Base-by-base conservation (phyloP, 2,329 filamentous ascomycete genomes). In the Fusarium clavum region DNA sequence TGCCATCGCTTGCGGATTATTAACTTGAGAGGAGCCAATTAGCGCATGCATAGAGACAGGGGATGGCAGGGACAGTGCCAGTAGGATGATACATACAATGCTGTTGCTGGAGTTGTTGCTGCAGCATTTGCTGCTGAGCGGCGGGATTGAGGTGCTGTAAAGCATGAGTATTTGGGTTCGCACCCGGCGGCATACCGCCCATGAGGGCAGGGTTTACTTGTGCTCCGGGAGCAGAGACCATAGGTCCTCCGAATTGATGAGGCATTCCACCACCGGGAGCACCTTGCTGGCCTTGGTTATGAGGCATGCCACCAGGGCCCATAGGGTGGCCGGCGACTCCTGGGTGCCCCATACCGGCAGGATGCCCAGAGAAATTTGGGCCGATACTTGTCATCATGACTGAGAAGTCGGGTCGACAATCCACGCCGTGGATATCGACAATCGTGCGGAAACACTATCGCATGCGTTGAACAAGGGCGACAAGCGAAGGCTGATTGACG, bases 131-230 rank as follows among this genome's bases (percentile, higher is more conserved):
- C 64, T 83, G 82, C 74, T 86, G 85, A 55, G 82, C 84, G 41
- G 91, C 84, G 44, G 91, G 90, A 76, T 85, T 92, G 57, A 94
- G 78, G 77, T 94, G 92, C 76, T 91, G 90, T 74, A 94, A 81
- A 20, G 90, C 90, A 80, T 93, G 91, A 64, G 88, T 86, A 79
- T 89, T 91, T 62, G 88, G 88, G 57, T 84, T 86, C 70, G 84
- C 85, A 66, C 91, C 88, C 30, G 90, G 91, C 69, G 91, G 91
- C 89, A 94, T 93, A 61, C 87, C 90, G 70, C 83, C 87, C 91
- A 94, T 93, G 85, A 94, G 88, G 60, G 89, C 88, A 75, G 92
- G 90, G 77, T 89, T 92, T 71, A 93, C 90, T 77, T 92, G 91
- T 66, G 87, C 88, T 71, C 89, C 90, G 22, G 92, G 91, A 38